These are phyloP conservation scores for Heterobasidion occidentale DNA, from an alignment of 1,284 basidiomycete genomes.

Conservation along the genomic window DNA sequence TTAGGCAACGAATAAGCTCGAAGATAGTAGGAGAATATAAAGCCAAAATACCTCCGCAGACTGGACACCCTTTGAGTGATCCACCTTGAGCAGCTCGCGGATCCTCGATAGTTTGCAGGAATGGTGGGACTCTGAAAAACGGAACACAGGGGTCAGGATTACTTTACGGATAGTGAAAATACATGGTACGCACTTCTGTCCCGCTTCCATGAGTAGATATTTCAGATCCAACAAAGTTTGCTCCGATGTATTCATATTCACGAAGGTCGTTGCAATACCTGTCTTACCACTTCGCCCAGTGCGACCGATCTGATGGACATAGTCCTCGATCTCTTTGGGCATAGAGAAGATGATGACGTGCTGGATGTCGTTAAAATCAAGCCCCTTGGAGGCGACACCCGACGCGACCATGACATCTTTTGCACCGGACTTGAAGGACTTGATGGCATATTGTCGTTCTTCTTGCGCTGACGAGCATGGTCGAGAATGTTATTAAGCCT, in stretches of 20 bases:
- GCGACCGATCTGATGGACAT: constrained; percentile 97
- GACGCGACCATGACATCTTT: constrained; percentile 99
- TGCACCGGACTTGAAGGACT: constrained; percentile 91
- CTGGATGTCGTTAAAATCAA: constrained; percentile 98
- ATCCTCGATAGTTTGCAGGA: constrained; percentile 88
- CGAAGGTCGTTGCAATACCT: constrained; percentile 99
- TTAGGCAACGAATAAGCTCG: constrained; percentile 19
- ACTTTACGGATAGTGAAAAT: not conserved
- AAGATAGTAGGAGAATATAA: not conserved
- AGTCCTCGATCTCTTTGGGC: constrained; percentile 99
- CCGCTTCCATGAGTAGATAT: constrained; percentile 94
- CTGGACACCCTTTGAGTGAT: constrained; percentile 81
- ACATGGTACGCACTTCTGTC: constrained; percentile 70
- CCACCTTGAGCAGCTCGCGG: constrained; percentile 77
- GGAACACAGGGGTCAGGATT: not conserved
- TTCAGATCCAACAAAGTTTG: constrained; percentile 96
- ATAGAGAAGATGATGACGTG: constrained; percentile 98
- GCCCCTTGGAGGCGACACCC: constrained; percentile 93
- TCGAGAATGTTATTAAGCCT: not conserved
- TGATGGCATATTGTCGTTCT: constrained; percentile 98
- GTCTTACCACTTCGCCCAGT: constrained; percentile 98
- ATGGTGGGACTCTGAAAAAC: constrained; percentile 81
- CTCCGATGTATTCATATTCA: constrained; percentile 95
- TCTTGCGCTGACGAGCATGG: constrained; percentile 69
- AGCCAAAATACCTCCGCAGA: constrained; percentile 77